Evolutionary conservation across 202 grass and related monocot genomes (phyloP).

Genomic region (Dendrocalamus latiflorus): DNA sequence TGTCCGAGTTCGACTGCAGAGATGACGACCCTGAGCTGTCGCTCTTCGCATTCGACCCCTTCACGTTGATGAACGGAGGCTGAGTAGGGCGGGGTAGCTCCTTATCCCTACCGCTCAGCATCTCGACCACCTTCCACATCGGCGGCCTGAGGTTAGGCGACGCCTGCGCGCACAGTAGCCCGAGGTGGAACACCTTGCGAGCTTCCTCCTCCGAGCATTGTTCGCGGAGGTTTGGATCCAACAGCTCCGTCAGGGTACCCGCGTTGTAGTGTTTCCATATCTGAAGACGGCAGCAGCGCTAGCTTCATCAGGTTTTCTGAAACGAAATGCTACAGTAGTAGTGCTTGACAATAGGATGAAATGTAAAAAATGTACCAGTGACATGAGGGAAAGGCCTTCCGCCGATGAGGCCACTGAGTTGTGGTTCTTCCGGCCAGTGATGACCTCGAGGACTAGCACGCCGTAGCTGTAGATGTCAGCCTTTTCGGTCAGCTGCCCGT

Average conservation of each 20-base stretch:
- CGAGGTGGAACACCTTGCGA: constrained; percentile 57
- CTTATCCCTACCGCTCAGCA: constrained; percentile 35
- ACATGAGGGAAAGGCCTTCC: constrained; percentile 59
- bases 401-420: constrained; percentile 50
- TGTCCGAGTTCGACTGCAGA: constrained; percentile 25
- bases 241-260: constrained; percentile 49
- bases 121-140: constrained; percentile 80
- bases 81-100: constrained; percentile 44
- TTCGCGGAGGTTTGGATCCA: constrained; percentile 50
- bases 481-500: constrained; percentile 83
- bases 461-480: constrained; percentile 89
- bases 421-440: constrained; percentile 63
- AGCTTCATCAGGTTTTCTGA: background rate
- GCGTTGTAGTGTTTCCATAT: constrained; percentile 60
- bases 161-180: constrained; percentile 58
- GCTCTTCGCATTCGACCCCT: constrained; percentile 37
- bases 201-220: constrained; percentile 45
- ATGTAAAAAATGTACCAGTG: constrained; percentile 43
- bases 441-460: constrained; percentile 71
- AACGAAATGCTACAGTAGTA: constrained; percentile 21
- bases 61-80: constrained; percentile 59
- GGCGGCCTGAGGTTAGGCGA: constrained; percentile 58
- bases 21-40: constrained; percentile 28
- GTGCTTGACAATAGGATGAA: background rate
- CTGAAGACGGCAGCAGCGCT: constrained; percentile 20